Percentiles rank a stretch among this genome's conserved stretches.
These are phyloP conservation scores for Metarhizium robertsii DNA, from an alignment of 2,329 filamentous ascomycete genomes.

Conservation along the genomic window DNA sequence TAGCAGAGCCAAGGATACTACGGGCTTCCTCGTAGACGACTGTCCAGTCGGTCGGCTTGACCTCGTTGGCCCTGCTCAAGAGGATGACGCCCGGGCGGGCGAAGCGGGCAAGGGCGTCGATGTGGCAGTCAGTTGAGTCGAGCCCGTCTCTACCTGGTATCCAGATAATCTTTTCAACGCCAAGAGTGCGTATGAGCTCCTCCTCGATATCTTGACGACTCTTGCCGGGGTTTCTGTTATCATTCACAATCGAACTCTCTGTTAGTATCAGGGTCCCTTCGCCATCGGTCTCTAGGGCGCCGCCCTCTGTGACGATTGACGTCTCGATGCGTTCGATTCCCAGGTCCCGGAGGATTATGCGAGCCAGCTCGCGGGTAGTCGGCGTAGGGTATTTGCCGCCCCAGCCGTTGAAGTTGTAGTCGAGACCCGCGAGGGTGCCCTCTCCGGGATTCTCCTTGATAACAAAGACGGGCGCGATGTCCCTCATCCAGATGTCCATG, in stretches of 20 bases:
- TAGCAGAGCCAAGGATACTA: background rate
- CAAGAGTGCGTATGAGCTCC: background rate
- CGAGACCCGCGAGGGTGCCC: background rate
- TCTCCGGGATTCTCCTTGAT: background rate
- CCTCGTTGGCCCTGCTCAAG: background rate
- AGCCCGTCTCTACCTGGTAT: background rate
- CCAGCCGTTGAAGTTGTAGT: background rate
- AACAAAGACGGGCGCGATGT: background rate
- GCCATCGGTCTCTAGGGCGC: background rate
- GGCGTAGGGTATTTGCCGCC: background rate
- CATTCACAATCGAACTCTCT: background rate
- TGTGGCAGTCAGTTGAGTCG: background rate
- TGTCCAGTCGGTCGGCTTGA: too few relatives aligned
- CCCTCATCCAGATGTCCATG: background rate
- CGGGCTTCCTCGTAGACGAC: too few relatives aligned
- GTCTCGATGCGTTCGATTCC: background rate
- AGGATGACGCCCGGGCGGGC: background rate
- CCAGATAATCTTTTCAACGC: background rate
- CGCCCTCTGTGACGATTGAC: background rate
- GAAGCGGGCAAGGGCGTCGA: background rate
- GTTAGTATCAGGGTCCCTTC: background rate
- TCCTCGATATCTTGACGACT: background rate
- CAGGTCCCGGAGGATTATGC: background rate
- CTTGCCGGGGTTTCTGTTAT: background rate
- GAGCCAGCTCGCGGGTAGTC: background rate